Evolutionary conservation across 495 filamentous ascomycete genomes (phyloP).

Genomic region (Hyphodiscus hymeniophilus): DNA sequence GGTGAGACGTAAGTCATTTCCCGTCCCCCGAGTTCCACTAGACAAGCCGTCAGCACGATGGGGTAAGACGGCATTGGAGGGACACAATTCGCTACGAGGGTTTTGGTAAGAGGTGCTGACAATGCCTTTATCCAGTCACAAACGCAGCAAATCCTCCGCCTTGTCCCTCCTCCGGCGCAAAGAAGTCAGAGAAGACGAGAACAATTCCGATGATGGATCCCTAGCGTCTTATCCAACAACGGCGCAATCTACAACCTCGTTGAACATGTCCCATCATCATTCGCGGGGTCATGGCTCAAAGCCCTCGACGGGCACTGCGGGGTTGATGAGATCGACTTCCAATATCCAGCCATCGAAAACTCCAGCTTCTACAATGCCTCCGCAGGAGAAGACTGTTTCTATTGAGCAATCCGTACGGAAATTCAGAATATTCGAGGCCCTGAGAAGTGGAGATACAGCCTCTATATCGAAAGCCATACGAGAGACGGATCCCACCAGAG

Average conservation of each 20-base stretch:
- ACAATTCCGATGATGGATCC: conserved; percentile 27
- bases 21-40: background rate
- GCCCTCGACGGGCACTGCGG: conserved; percentile 29
- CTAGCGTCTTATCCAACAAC: conserved; percentile 25
- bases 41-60: background rate
- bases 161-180: conserved; percentile 41
- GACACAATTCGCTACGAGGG: background rate
- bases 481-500: conserved; percentile 46
- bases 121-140: conserved; percentile 27
- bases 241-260: conserved; percentile 26
- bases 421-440: conserved; percentile 86
- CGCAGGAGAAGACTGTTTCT: conserved; percentile 34
- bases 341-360: conserved; percentile 13
- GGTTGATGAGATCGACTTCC: conserved; percentile 21
- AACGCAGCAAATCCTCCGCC: conserved; percentile 41
- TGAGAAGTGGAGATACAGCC: conserved; percentile 82
- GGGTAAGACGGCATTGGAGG: too few relatives aligned
- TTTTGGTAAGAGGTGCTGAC: conserved; percentile 1
- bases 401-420: conserved; percentile 92
- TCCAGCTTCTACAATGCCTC: conserved; percentile 4
- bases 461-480: conserved; percentile 84
- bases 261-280: conserved; percentile 25
- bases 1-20: background rate
- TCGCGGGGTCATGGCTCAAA: conserved; percentile 31
- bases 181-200: conserved; percentile 35